A percentile compares a stretch with the other conserved stretches of the same genome.
Evolutionary conservation across 1,284 basidiomycete species (phyloP).

Genomic region (Hymenochaete sp.): DNA sequence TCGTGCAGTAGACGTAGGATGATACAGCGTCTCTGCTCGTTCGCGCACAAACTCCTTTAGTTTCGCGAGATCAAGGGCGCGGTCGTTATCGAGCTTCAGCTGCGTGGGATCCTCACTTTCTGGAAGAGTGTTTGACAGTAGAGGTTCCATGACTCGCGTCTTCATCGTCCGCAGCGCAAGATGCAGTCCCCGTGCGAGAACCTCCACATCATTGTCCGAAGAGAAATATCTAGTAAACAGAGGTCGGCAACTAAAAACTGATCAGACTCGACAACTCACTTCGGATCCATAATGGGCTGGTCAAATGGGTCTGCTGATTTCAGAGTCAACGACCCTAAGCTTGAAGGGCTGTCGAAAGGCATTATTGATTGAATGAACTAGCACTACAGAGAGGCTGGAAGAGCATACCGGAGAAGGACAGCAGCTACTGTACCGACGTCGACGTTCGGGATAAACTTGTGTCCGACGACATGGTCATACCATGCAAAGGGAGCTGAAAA

Average conservation of each 20-base stretch:
- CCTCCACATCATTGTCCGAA: constrained; percentile 16
- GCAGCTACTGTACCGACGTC: constrained; percentile 18
- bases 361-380: neutral
- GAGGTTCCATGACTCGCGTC: constrained; percentile 1
- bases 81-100: no score
- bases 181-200: constrained; percentile 12
- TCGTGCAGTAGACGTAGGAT: constrained; percentile 38
- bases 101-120: no score
- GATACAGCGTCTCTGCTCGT: constrained; percentile 35
- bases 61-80: neutral
- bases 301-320: constrained; percentile 23
- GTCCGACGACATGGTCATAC: neutral
- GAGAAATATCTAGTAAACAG: constrained; percentile 12
- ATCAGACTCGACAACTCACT: constrained; percentile 20
- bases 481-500: constrained; percentile 21
- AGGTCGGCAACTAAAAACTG: neutral
- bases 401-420: constrained; percentile 17
- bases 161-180: constrained; percentile 10
- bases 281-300: constrained; percentile 23
- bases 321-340: constrained; percentile 18
- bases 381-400: neutral
- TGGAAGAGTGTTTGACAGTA: constrained; percentile 4
- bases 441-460: constrained; percentile 12
- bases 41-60: constrained; percentile 10
- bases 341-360: constrained; percentile 16